phyloP scores from a whole-genome alignment of 75 land plant genomes.

The Azolla pinnata region DNA sequence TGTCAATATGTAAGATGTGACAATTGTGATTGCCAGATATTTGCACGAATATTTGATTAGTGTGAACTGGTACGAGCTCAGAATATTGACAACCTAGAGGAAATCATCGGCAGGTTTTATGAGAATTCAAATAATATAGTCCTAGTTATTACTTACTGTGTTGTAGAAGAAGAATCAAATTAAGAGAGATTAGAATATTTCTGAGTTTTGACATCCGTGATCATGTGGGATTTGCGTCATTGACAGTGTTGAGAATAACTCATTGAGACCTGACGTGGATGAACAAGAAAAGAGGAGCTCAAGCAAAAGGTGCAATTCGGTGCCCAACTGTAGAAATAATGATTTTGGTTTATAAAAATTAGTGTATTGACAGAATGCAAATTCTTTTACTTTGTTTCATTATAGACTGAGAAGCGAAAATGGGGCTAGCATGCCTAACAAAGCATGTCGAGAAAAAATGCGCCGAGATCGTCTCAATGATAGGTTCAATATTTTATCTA shows the following conservation, averaged over 20 bases:
- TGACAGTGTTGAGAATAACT: slow-evolving; percentile 43
- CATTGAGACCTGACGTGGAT: slow-evolving; percentile 31
- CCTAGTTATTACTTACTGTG: too few species aligned
- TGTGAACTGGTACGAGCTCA: too few species aligned
- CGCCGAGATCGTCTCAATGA: slow-evolving; percentile 79
- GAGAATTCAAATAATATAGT: too few species aligned
- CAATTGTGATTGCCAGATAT: too few species aligned
- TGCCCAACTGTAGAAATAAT: neutral
- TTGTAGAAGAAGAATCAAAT: neutral
- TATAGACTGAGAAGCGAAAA: slow-evolving; percentile 52
- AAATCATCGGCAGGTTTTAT: too few species aligned
- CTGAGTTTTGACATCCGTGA: neutral
- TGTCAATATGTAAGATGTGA: too few species aligned
- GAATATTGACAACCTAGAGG: too few species aligned
- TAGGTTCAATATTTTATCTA: slow-evolving; percentile 36
- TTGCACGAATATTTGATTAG: too few species aligned
- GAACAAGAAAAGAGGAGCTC: slow-evolving; percentile 27
- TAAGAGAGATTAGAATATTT: neutral
- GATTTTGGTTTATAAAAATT: neutral
- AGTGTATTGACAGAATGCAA: neutral
- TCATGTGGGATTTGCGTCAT: slow-evolving; percentile 2
- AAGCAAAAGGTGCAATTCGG: slow-evolving; percentile 34
- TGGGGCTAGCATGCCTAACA: slow-evolving; percentile 40
- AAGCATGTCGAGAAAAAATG: slow-evolving; percentile 86
- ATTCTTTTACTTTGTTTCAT: neutral